A percentile compares a stretch with the other conserved stretches of the same genome.
Conservation (phyloP, 1,284 basidiomycete species). For the Sporisorium sorghi region DNA sequence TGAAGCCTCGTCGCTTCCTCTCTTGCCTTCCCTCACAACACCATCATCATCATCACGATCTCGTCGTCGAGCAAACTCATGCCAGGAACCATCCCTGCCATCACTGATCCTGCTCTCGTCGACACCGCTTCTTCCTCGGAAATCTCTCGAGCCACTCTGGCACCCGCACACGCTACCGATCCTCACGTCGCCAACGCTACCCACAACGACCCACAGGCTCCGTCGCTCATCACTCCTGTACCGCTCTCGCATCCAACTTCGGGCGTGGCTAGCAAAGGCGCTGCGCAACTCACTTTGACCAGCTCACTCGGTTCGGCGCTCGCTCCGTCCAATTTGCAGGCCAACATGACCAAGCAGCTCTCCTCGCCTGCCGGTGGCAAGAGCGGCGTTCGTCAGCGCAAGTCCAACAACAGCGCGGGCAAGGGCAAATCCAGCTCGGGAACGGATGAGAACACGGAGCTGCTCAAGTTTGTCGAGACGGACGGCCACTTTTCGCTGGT, state of each 20-base stretch:
- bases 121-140: constrained; percentile 18
- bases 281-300: constrained; percentile 34
- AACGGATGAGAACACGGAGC: constrained; percentile 22
- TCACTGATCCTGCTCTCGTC: constrained; percentile 51
- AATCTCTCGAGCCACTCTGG: constrained; percentile 26
- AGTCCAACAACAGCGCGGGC: constrained; percentile 5
- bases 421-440: background rate
- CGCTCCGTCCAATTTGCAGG: constrained; percentile 43
- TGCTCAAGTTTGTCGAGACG: constrained; percentile 66
- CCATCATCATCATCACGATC: constrained; percentile 19
- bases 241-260: constrained; percentile 34
- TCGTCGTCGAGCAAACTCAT: constrained; percentile 17
- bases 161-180: constrained; percentile 20
- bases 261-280: constrained; percentile 44
- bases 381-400: constrained; percentile 37
- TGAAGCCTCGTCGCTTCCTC: background rate
- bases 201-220: constrained; percentile 21
- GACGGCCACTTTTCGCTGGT: constrained; percentile 68
- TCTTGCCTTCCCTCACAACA: background rate
- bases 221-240: constrained; percentile 40
- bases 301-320: constrained; percentile 29
- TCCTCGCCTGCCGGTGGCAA: constrained; percentile 16
- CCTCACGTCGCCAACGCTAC: constrained; percentile 21
- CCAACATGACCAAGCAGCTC: constrained; percentile 50
- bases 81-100: constrained; percentile 53